phyloP scores from a whole-genome alignment of 768 basidiomycete genomes.

The Suillus alpinus region DNA sequence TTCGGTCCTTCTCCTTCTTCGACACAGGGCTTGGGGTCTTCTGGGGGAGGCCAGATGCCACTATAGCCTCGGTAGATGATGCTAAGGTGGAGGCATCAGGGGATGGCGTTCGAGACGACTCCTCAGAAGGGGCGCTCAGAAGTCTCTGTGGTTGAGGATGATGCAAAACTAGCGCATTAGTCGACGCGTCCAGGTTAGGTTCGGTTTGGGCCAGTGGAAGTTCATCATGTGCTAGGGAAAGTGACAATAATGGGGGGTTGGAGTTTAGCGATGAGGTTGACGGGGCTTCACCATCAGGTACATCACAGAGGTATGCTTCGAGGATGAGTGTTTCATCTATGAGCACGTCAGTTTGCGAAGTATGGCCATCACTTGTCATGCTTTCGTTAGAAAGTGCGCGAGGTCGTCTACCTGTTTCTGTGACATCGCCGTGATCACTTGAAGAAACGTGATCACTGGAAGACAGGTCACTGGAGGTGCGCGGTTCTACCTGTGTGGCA shows the following conservation, averaged over 20 bases:
- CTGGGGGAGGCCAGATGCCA: conserved; percentile 23
- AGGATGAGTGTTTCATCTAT: conserved; percentile 82
- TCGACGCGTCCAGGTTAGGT: conserved; percentile 30
- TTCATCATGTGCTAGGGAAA: conserved; percentile 22
- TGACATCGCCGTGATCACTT: conserved; percentile 59
- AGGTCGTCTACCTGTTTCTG: conserved; percentile 35
- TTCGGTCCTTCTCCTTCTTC: conserved; percentile 74
- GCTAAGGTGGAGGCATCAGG: conserved; percentile 38
- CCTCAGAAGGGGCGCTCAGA: conserved; percentile 29
- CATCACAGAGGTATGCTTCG: conserved; percentile 71
- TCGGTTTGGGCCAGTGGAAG: conserved; percentile 10
- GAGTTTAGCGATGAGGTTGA: conserved; percentile 19
- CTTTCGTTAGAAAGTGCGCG: conserved; percentile 37
- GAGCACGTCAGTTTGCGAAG: conserved; percentile 64
- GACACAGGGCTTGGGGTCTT: conserved; percentile 29
- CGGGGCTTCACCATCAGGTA: conserved; percentile 41
- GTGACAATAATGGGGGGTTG: conserved; percentile 20
- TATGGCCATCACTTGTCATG: conserved; percentile 40
- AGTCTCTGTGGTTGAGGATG: conserved; percentile 65
- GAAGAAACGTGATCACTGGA: conserved; percentile 37
- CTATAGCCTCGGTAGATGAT: conserved; percentile 24
- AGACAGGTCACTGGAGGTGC: conserved; percentile 69
- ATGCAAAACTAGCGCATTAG: conserved; percentile 46
- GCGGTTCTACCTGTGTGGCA: conserved; percentile 37
- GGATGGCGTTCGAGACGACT: conserved; percentile 59